Conservation (phyloP, 805 yeast species). For the Myxozyma monticola region DNA sequence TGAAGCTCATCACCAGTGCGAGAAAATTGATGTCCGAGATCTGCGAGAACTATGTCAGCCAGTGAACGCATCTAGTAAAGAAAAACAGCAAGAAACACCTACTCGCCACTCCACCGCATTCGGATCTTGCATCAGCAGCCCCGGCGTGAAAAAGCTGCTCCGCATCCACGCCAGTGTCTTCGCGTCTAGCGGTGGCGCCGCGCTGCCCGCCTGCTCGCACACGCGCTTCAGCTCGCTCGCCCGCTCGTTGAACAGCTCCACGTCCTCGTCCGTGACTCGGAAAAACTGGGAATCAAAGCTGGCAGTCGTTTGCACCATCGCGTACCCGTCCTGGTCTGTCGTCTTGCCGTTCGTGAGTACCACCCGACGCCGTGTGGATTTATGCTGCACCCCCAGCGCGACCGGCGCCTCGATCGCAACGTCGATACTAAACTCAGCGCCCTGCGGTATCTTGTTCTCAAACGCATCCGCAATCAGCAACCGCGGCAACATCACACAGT, state of each 20-base stretch:
- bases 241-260: background rate
- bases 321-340: constrained; percentile 4
- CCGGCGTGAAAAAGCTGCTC: constrained; percentile 5
- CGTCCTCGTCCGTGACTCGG: background rate
- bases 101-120: constrained; percentile 8
- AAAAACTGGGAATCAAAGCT: constrained; percentile 14
- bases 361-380: background rate
- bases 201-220: background rate
- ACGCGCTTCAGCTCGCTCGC: background rate
- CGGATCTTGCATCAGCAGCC: constrained; percentile 6
- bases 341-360: background rate
- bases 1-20: constrained; percentile 8
- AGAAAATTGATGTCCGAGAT: constrained; percentile 14
- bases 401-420: constrained; percentile 18
- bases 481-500: constrained; percentile 11
- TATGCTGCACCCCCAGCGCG: constrained; percentile 10
- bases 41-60: background rate
- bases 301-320: constrained; percentile 10
- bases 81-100: background rate
- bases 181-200: background rate
- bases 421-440: constrained; percentile 12
- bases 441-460: constrained; percentile 4
- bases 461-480: constrained; percentile 8
- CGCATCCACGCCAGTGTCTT: constrained; percentile 8
- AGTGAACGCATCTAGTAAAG: background rate